Conservation (phyloP, 1,284 basidiomycete genomes). For the Malassezia brasiliensis region DNA sequence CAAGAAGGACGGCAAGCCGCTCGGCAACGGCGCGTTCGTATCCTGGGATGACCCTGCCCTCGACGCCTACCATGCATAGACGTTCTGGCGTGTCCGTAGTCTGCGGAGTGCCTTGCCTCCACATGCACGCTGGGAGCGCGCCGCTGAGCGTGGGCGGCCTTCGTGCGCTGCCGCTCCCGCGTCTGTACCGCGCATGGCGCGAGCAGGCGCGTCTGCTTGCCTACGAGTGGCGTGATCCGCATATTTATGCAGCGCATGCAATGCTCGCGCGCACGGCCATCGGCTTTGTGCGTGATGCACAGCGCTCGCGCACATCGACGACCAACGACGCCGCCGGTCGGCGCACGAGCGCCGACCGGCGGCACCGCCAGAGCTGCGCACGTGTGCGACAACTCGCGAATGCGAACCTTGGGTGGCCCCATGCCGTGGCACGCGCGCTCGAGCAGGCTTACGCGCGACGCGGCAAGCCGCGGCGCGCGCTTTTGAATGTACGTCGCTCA, state of each 20-base stretch:
- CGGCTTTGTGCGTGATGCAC: neutral
- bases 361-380: neutral
- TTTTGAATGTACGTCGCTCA: neutral
- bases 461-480: conserved; percentile 5
- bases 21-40: conserved; percentile 59
- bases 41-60: conserved; percentile 51
- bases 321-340: neutral
- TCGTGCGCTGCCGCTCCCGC: neutral
- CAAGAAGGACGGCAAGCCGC: conserved; percentile 21
- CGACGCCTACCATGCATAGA: neutral
- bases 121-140: neutral
- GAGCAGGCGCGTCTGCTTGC: conserved; percentile 17
- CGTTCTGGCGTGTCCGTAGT: too few species aligned
- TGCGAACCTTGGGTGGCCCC: conserved; percentile 19
- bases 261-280: conserved; percentile 1
- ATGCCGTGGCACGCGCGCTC: conserved; percentile 15
- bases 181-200: conserved; percentile 11
- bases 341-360: neutral
- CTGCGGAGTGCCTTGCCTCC: neutral
- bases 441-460: conserved; percentile 18
- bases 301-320: neutral
- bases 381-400: conserved; percentile 7
- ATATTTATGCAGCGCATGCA: conserved; percentile 16
- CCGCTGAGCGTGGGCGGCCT: too few species aligned
- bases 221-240: conserved; percentile 11